Evolutionary conservation across 805 yeast genomes (phyloP), one percentile per base, ranked within the genome.

Genomic region (Saturnispora halmiae): DNA sequence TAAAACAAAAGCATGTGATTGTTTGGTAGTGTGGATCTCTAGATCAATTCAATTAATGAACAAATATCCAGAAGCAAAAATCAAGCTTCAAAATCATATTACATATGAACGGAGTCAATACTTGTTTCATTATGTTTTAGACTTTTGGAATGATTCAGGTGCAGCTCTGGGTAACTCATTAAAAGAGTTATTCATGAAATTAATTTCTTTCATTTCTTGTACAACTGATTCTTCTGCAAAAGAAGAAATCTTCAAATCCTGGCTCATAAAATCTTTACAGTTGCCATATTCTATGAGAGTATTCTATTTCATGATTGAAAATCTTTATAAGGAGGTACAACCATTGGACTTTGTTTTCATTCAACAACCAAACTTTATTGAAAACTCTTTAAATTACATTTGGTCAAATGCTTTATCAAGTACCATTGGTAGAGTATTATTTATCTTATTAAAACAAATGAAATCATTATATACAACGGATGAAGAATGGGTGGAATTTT

Each of bases 91-190:
- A n/a, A 6, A 8, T 3, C 22, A 51, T 9, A 30, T 55, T 3
- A 35, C 42, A 8, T 24, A 21, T 14, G 52, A 56, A 2, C 53
- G 46, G 11, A 50, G 67, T 5, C 54, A 58, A 21, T 47, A 42
- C 20, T 41, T 77, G 2, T 73, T 74, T 51, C 64, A 64, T 19
- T 81, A 72, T 54, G 68, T 81, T 11, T 59, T 79, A 29, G 87
- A 78, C 48, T 77, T 73, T 54, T 78, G 87, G 77, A 75, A 74
- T 40, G 83, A 79, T 38, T 72, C 83, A 1, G 78, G 81, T 4
- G 75, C 82, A 2, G 78, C 94, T 0, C 56, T 83, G 21, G 75
- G 80, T 5, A 83, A 81, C 52, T 79, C 94, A 0, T 56, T 84
- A 39, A 71, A 67, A 41, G 82, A 76, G 25, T 52, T 86, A 34